Evolutionary conservation across 768 basidiomycete genomes (phyloP), one percentile per base, ranked within the genome.

Genomic region (Amylocystis lapponica): DNA sequence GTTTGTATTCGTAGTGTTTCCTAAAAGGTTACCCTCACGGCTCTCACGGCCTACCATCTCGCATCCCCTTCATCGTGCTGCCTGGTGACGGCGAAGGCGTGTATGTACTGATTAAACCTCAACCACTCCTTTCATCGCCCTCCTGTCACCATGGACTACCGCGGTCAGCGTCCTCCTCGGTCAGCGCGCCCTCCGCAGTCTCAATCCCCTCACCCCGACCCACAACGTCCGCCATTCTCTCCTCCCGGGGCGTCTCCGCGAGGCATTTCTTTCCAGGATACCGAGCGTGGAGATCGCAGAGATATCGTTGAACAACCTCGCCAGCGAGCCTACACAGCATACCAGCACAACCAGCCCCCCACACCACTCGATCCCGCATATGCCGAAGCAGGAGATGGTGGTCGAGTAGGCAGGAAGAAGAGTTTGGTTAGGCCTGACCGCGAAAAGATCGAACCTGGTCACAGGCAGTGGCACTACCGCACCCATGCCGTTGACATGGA

Each of bases 391-490:
- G 64, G 58, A 36, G 65, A 59, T 32, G 64, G 72, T 3, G 64
- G 69, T 13, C 69, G 71, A 45, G 75, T 89, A 6, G 66, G 71
- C 45, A 69, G 96, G 59, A 97, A 96, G 74, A 94, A 93, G 74
- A 88, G 84, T 60, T 74, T 99, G 14, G 88, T 97, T 41, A 71
- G 76, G 43, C 95, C 95, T 4, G 95, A 99, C 64, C 72, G 95
- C 45, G 94, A 96, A 70, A 91, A 94, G 72, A 89, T 97, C 53
- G 93, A 97, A 57, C 92, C 93, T 9, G 81, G 81, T 31, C 92
- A 97, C 70, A 78, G 92, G 38, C 83, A 93, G 56, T 98, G 85
- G 83, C 86, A 97, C 66, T 98, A 98, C 66, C 81, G 89, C 41
- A 80, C 74, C 45, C 92, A 88, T 65, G 89, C 89, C 16, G 84